Conservation (phyloP, 139 green algal species). For the Nannochloris sp. region DNA sequence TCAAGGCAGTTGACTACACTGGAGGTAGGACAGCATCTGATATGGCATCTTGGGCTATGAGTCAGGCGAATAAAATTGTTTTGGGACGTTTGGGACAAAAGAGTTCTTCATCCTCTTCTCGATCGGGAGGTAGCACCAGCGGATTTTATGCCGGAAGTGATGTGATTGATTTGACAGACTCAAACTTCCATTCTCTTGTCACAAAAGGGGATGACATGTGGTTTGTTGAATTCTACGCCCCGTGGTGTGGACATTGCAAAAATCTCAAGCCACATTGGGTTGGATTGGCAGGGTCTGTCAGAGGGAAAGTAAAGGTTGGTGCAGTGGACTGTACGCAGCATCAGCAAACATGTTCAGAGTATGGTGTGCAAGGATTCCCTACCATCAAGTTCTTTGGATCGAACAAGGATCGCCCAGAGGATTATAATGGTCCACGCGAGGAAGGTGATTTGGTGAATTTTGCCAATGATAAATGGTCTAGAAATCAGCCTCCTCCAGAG, state of each 20-base stretch:
- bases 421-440: slow-evolving; percentile 71
- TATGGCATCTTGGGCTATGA: slow-evolving; percentile 64
- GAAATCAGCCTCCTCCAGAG: slow-evolving; percentile 45
- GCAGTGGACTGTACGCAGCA: slow-evolving; percentile 77
- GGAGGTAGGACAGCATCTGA: slow-evolving; percentile 63
- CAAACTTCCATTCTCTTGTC: slow-evolving; percentile 70
- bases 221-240: slow-evolving; percentile 71
- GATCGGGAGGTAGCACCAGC: slow-evolving; percentile 11
- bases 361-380: slow-evolving; percentile 68
- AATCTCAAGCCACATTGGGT: slow-evolving; percentile 69
- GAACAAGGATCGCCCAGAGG: slow-evolving; percentile 61
- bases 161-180: slow-evolving; percentile 61
- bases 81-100: slow-evolving; percentile 35
- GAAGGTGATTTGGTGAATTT: slow-evolving; percentile 43
- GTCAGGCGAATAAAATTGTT: slow-evolving; percentile 47
- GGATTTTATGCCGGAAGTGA: slow-evolving; percentile 45
- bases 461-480: slow-evolving; percentile 32
- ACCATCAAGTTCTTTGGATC: slow-evolving; percentile 83
- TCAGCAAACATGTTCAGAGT: slow-evolving; percentile 50
- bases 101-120: slow-evolving; percentile 13
- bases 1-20: slow-evolving; percentile 59
- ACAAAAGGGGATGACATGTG: slow-evolving; percentile 55
- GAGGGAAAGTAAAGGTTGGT: slow-evolving; percentile 70
- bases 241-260: slow-evolving; percentile 80
- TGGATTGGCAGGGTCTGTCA: slow-evolving; percentile 42